Conservation (phyloP, 192 early-diverging fungal genomes). For the Umbelopsis ramanniana region DNA sequence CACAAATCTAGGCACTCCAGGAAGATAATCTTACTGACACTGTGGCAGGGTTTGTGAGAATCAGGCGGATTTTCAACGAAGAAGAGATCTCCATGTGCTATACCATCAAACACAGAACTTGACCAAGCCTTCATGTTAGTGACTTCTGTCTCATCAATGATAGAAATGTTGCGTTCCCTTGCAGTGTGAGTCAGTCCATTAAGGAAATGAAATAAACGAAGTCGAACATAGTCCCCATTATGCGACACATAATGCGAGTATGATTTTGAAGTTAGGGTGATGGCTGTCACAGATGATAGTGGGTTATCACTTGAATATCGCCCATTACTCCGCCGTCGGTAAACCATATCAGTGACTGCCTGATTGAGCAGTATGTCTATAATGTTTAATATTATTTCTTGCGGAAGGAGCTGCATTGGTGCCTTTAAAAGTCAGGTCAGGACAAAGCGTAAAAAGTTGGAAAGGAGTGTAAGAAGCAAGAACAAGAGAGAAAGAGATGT, state of each 20-base stretch:
- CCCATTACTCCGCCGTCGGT: not conserved
- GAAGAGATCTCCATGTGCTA: conserved; percentile 3
- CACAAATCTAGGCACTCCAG: not conserved
- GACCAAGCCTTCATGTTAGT: conserved; percentile 9
- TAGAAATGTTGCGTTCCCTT: not conserved
- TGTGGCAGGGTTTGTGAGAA: not conserved
- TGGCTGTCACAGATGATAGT: not conserved
- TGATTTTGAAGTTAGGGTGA: not conserved
- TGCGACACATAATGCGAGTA: conserved; percentile 5
- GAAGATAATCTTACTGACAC: not conserved
- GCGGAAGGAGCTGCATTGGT: not conserved
- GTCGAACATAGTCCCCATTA: not conserved
- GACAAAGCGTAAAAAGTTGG: not conserved
- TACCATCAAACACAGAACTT: conserved; percentile 12
- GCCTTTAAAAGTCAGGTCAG: not conserved
- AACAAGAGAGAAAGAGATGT: too few species aligned
- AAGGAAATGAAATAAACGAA: conserved; percentile 1
- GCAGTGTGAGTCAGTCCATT: not conserved
- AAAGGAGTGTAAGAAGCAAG: not conserved
- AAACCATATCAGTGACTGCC: not conserved
- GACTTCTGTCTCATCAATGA: not conserved
- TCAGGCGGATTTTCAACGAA: not conserved
- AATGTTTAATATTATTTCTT: not conserved
- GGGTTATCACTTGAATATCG: not conserved
- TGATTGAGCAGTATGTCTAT: not conserved